Evolutionary conservation across 345 rosid genomes (phyloP).

Genomic region (Eucalyptus sideroxylon): DNA sequence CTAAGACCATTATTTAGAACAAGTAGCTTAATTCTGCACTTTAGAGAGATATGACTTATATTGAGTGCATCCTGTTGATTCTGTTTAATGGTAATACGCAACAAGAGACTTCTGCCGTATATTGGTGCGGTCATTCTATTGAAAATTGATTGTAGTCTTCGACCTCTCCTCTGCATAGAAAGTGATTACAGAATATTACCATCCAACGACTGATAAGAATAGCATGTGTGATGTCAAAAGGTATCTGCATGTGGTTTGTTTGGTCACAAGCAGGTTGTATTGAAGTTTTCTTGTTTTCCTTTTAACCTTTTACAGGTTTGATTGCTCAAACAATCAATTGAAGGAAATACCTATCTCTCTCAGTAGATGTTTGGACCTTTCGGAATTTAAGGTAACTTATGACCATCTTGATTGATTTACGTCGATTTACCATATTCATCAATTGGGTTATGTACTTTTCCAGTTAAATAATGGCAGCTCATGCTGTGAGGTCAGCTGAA

Average conservation of each 20-base stretch:
- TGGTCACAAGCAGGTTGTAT: neutral
- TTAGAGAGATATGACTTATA: neutral
- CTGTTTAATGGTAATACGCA: neutral
- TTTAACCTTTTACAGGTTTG: conserved; percentile 38
- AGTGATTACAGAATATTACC: neutral
- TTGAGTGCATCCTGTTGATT: neutral
- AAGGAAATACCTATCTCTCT: conserved; percentile 70
- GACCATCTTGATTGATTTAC: neutral
- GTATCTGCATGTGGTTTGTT: neutral
- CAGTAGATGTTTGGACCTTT: conserved; percentile 64
- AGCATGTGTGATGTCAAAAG: neutral
- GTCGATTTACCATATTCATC: neutral
- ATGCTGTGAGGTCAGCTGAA: neutral
- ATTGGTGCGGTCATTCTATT: neutral
- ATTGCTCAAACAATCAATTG: conserved; percentile 75
- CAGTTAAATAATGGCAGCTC: neutral
- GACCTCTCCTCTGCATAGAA: neutral
- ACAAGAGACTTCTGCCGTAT: neutral
- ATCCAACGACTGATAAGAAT: neutral
- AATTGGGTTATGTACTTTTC: neutral
- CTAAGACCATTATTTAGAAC: neutral
- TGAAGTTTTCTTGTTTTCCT: neutral
- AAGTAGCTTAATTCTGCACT: neutral
- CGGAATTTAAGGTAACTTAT: conserved; percentile 63
- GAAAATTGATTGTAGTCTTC: neutral